Conservation (phyloP, 2,329 filamentous ascomycete species). For the Monosporascus sp. region DNA sequence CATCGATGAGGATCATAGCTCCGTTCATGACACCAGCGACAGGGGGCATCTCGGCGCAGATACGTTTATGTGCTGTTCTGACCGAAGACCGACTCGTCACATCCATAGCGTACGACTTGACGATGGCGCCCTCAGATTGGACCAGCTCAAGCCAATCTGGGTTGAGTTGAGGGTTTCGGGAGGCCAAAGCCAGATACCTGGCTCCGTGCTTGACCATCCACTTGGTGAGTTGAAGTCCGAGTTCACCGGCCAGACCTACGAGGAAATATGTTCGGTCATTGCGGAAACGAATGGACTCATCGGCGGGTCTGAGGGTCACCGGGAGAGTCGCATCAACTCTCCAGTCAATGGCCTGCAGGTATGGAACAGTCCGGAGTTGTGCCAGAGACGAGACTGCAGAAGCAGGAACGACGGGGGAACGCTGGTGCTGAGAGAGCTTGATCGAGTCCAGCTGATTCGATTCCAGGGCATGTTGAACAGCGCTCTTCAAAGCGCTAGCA, state of each 20-base stretch:
- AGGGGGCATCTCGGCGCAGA: conserved; percentile 26
- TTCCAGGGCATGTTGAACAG: too few relatives aligned
- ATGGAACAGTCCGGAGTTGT: too few relatives aligned
- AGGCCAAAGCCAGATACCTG: conserved; percentile 6
- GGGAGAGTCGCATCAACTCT: too few relatives aligned
- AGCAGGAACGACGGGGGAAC: too few relatives aligned
- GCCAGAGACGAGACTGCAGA: too few relatives aligned
- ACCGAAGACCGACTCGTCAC: conserved; percentile 5
- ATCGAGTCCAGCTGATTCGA: too few relatives aligned
- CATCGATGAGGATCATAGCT: conserved; percentile 32
- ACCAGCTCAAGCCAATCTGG: conserved; percentile 1
- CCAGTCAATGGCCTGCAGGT: too few relatives aligned
- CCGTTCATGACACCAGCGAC: conserved; percentile 33
- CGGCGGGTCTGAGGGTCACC: too few relatives aligned
- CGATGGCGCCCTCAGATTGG: background rate
- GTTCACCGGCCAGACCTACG: conserved; percentile 6
- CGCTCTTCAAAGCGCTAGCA: too few relatives aligned
- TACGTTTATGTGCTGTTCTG: conserved; percentile 9
- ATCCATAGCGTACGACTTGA: conserved; percentile 1
- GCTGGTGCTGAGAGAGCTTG: too few relatives aligned
- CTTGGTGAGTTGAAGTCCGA: conserved; percentile 7
- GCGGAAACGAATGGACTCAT: too few relatives aligned
- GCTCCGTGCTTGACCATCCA: conserved; percentile 12
- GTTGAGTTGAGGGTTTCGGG: conserved; percentile 8
- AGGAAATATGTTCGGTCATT: conserved; percentile 7